Evolutionary conservation across 495 filamentous ascomycete genomes (phyloP), one percentile per base, ranked within the genome.

Genomic region (Lasiosphaeria hispida): DNA sequence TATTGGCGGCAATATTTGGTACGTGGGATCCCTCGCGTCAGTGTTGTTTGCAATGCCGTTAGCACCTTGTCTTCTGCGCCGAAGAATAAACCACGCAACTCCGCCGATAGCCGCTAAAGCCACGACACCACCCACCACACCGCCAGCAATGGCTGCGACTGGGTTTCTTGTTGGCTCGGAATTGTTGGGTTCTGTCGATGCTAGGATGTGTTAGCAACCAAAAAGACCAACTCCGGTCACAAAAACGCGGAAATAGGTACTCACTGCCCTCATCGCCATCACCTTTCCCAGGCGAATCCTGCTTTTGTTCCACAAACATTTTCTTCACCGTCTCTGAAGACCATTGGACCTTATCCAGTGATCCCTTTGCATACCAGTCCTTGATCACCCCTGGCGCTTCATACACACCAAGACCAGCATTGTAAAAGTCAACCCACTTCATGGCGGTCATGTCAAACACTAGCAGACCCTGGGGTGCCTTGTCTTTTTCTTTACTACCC

Each of bases 361-460:
- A 54, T 9, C 19, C 34, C 15, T 36, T 48, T 1, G 43, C 36
- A 50, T 63, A 60, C 51, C 51, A 53, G 2, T 44, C 45, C 44
- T 40, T 23, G 15, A 63, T 35, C 13, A 48, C n/a, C 3, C 45
- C 43, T 0, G 60, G 50, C 34, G 50, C 45, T 33, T 56, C 15
- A 34, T 63, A 60, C 18, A 36, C 51, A 10, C 39, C 60, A 2
- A 41, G 39, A 0, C 47, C 30, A 8, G 60, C 60, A 44, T 56
- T 37, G n/a, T 52, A 56, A 5, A 41, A 39, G 10, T 58, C 57
- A 1, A 34, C 35, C 60, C 60, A 63, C 10, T 37, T n/a, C 34
- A 59, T n/a, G 23, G 18, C n/a, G 8, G 50, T 43, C 60, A 63
- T 55, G 33, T 63, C 60, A 36, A 63, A 63, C 7, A 63, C 8